A percentile compares a stretch with the other conserved stretches of the same genome.
Evolutionary conservation across 441 rosid genomes (phyloP).

Genomic region (Biscutella laevigata): DNA sequence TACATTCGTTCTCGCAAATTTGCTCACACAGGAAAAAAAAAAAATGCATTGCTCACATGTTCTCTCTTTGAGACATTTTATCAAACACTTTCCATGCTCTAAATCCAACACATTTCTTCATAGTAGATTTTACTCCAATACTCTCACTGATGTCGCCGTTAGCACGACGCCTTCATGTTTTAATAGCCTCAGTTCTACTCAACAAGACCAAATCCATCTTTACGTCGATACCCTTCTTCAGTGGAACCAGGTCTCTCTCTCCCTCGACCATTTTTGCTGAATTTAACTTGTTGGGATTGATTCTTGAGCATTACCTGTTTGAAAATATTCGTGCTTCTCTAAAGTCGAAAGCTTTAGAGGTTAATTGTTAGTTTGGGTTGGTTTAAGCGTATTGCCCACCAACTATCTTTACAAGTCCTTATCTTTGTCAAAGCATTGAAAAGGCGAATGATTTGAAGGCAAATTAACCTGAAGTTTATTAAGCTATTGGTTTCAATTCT

Average conservation of each 20-base stretch:
- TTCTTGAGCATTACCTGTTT: background rate
- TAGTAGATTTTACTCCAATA: constrained; percentile 1
- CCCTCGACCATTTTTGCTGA: background rate
- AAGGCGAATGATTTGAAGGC: background rate
- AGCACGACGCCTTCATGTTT: constrained; percentile 29
- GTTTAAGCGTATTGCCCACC: background rate
- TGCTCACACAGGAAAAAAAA: background rate
- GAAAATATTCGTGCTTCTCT: background rate
- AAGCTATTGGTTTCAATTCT: background rate
- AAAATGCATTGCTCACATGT: constrained; percentile 13
- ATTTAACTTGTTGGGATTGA: background rate
- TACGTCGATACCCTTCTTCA: constrained; percentile 63
- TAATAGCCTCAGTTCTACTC: constrained; percentile 41
- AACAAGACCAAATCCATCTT: constrained; percentile 51
- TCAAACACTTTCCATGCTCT: constrained; percentile 53
- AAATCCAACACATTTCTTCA: constrained; percentile 15
- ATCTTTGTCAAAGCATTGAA: background rate
- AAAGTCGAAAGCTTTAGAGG: background rate
- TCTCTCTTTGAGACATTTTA: constrained; percentile 42
- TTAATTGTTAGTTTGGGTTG: background rate
- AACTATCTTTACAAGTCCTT: background rate
- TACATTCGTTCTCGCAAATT: background rate
- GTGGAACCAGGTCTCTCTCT: constrained; percentile 63
- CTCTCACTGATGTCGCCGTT: background rate
- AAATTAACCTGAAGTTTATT: background rate